Percentiles rank a stretch among this genome's conserved stretches.
Evolutionary conservation across 2,329 filamentous ascomycete species (phyloP).

Genomic region (Lachnellula arida): DNA sequence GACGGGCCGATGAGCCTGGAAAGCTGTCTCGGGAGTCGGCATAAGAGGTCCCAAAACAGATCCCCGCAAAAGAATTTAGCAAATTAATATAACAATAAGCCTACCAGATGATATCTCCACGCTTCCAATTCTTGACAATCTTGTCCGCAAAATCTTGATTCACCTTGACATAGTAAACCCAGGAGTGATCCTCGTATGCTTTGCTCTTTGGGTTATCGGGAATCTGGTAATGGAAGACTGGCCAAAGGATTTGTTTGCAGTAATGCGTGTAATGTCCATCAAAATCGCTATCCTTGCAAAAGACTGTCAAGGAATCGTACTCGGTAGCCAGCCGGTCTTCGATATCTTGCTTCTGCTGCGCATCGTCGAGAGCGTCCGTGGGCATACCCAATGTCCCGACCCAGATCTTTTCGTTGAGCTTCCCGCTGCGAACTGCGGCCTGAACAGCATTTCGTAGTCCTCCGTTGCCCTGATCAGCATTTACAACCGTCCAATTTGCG

Average conservation of each 20-base stretch:
- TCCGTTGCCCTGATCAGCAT: constrained; percentile 86
- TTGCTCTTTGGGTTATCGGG: constrained; percentile 98
- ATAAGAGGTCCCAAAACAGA: too few species aligned
- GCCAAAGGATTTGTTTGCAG: constrained; percentile 97
- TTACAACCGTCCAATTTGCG: constrained; percentile 78
- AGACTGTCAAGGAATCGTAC: constrained; percentile 78
- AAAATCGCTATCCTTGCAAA: constrained; percentile 85
- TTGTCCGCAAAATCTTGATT: constrained; percentile 92
- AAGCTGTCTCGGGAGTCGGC: too few species aligned
- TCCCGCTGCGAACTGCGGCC: constrained; percentile 66
- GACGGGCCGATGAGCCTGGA: too few species aligned
- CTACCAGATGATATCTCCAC: constrained; percentile 76
- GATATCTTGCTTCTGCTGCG: constrained; percentile 75
- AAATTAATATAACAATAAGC: too few species aligned
- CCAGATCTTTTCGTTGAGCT: constrained; percentile 74
- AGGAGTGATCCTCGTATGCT: constrained; percentile 94
- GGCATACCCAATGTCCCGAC: constrained; percentile 93
- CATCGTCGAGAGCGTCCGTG: constrained; percentile 74
- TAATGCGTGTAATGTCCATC: constrained; percentile 94
- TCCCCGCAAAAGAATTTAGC: too few species aligned
- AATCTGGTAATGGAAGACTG: constrained; percentile 96
- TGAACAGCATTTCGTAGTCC: constrained; percentile 85
- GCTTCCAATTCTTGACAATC: constrained; percentile 88
- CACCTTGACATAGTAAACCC: constrained; percentile 88
- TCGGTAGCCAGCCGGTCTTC: constrained; percentile 76